Evolutionary conservation across 2,329 filamentous ascomycete genomes (phyloP), one percentile per base, ranked within the genome.

Genomic region (Sporothrix brunneoviolacea): DNA sequence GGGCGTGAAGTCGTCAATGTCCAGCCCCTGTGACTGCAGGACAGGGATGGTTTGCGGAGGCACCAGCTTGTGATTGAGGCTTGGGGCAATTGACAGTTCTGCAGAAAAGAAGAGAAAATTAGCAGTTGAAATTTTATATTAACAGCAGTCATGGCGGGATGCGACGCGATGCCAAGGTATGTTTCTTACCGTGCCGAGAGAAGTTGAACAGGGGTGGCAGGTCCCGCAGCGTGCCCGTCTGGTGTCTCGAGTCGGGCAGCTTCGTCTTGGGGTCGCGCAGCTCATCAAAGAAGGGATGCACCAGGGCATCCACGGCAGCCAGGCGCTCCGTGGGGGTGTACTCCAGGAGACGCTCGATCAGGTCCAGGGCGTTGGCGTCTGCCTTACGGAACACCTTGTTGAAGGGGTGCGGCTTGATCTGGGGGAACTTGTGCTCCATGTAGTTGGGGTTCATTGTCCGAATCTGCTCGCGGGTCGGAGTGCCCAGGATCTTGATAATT

Each of bases 391-490:
- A 97, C 50, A 98, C 93, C 80, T 97, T 97, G 74, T 87, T 94
- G 77, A 98, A 98, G 24, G 93, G 93, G 65, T 98, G 93, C 52
- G 93, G 93, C 76, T 98, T 98, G 75, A 98, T 98, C 70, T 98
- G 93, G 42, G 93, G 93, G 71, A 98, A 98, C 75, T 97, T 97
- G 75, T 98, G 93, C 74, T 98, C 93, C 93, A 98, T 98, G 72
- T 98, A 98, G 71, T 98, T 98, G 53, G 93, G 93, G 71, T 98
- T 98, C 93, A 98, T 98, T 58, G 93, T 98, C 60, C 93, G 88
- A 64, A 98, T 98, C 70, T 98, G 93, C 68, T 98, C 93, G 58
- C 93, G 82, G 32, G 93, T 97, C 16, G 93, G 93, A 16, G 93
- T 98, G 54, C 93, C 93, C 54, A 98, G 75, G 48, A 98, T 91